Evolutionary conservation across 371 early-diverging fungal species (phyloP).

Genomic region (Saksenaea oblongispora): DNA sequence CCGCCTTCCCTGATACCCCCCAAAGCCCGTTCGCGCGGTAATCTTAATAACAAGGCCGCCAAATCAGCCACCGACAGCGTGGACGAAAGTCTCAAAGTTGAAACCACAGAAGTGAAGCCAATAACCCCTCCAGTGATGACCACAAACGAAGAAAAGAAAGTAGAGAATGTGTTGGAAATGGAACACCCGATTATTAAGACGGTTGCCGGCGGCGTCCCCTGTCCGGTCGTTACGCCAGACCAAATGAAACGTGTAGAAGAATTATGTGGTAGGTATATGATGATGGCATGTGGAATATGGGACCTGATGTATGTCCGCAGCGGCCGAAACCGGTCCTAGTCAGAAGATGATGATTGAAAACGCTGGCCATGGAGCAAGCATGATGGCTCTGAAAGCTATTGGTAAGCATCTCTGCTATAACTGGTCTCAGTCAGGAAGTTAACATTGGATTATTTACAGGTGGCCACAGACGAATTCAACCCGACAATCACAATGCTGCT

Average conservation of each 20-base stretch:
- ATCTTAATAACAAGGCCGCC: slow-evolving; percentile 2
- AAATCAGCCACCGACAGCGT: neutral
- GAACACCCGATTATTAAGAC: slow-evolving; percentile 38
- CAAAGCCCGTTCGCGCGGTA: slow-evolving; percentile 19
- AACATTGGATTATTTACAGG: slow-evolving; percentile 36
- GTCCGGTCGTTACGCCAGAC: slow-evolving; percentile 55
- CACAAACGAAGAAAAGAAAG: neutral
- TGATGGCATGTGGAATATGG: no score
- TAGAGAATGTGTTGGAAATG: neutral
- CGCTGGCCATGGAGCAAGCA: slow-evolving; percentile 74
- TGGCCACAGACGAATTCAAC: slow-evolving; percentile 72
- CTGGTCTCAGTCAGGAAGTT: neutral
- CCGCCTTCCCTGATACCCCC: slow-evolving; percentile 35
- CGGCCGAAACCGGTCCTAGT: slow-evolving; percentile 63
- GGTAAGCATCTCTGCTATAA: slow-evolving; percentile 21
- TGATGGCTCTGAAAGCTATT: slow-evolving; percentile 73
- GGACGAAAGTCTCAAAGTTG: neutral
- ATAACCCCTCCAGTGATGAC: neutral
- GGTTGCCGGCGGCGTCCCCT: slow-evolving; percentile 47
- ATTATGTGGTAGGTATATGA: slow-evolving; percentile 44
- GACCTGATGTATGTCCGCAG: neutral
- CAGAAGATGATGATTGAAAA: slow-evolving; percentile 80
- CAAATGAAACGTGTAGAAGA: slow-evolving; percentile 69
- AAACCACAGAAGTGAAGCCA: neutral
- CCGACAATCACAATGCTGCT: slow-evolving; percentile 73